Conservation (phyloP, 2,329 filamentous ascomycete genomes). For the Coniochaeta ligniaria region DNA sequence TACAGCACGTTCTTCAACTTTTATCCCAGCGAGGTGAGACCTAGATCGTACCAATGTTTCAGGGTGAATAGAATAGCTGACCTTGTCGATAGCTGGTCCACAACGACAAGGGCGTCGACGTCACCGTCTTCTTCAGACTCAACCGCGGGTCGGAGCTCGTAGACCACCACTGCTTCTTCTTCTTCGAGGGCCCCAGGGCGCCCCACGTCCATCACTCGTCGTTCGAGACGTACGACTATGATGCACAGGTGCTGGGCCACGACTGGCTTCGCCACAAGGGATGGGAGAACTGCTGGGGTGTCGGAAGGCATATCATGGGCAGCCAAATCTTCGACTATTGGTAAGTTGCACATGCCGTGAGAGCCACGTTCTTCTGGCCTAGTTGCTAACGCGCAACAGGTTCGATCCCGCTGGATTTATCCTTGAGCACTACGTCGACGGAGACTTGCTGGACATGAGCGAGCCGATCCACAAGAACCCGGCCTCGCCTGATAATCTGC, state of each 20-base stretch:
- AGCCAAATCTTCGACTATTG: slow-evolving; percentile 70
- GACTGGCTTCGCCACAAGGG: slow-evolving; percentile 58
- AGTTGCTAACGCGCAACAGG: slow-evolving; percentile 23
- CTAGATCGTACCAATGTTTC: neutral
- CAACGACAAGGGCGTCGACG: slow-evolving; percentile 27
- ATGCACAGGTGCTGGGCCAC: slow-evolving; percentile 63
- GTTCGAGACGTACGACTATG: slow-evolving; percentile 67
- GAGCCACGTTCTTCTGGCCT: neutral
- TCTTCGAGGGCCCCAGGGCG: slow-evolving; percentile 34
- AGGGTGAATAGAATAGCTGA: neutral
- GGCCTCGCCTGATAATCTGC: slow-evolving; percentile 32
- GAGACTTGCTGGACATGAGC: slow-evolving; percentile 53
- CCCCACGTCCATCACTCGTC: slow-evolving; percentile 58
- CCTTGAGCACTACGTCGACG: slow-evolving; percentile 65
- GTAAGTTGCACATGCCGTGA: slow-evolving; percentile 29
- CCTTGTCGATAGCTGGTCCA: slow-evolving; percentile 22
- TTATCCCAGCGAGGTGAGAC: slow-evolving; percentile 36
- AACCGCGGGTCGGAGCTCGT: slow-evolving; percentile 34
- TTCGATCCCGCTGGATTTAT: slow-evolving; percentile 57
- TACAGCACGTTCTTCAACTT: slow-evolving; percentile 44
- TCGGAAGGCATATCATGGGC: slow-evolving; percentile 63
- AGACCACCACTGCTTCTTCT: slow-evolving; percentile 45
- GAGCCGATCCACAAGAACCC: slow-evolving; percentile 36
- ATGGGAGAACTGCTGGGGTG: slow-evolving; percentile 62
- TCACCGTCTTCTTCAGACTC: slow-evolving; percentile 38